These are phyloP conservation scores for Fusarium fujikuroi DNA, from an alignment of 2,329 filamentous ascomycete genomes.

Conservation along the genomic window DNA sequence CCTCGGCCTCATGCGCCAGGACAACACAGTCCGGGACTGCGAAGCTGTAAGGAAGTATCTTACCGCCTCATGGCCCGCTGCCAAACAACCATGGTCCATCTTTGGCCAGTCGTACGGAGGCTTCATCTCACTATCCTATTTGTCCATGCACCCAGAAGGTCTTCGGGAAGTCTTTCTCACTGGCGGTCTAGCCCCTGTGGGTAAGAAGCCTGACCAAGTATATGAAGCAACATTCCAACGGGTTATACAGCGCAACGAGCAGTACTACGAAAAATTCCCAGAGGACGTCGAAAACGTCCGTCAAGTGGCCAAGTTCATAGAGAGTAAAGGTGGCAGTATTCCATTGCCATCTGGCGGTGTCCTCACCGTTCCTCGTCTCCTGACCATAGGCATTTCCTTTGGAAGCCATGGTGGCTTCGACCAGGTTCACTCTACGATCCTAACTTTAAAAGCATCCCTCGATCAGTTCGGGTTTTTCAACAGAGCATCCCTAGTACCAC, in stretches of 20 bases:
- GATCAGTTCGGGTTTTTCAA: slow-evolving; percentile 81
- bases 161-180: slow-evolving; percentile 85
- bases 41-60: slow-evolving; percentile 85
- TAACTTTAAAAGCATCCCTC: slow-evolving; percentile 78
- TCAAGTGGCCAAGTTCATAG: slow-evolving; percentile 72
- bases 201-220: slow-evolving; percentile 76
- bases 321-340: slow-evolving; percentile 64
- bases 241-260: slow-evolving; percentile 76
- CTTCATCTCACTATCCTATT: slow-evolving; percentile 84
- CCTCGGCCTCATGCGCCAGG: slow-evolving; percentile 85
- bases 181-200: slow-evolving; percentile 84
- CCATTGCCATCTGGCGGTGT: slow-evolving; percentile 76
- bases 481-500: slow-evolving; percentile 71
- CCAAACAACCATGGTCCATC: slow-evolving; percentile 82
- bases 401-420: slow-evolving; percentile 84
- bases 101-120: slow-evolving; percentile 94
- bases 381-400: slow-evolving; percentile 81
- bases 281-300: slow-evolving; percentile 78
- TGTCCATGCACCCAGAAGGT: slow-evolving; percentile 81
- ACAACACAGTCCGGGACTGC: slow-evolving; percentile 89
- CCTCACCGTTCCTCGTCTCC: slow-evolving; percentile 78
- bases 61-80: slow-evolving; percentile 73
- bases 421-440: slow-evolving; percentile 76
- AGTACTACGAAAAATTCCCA: slow-evolving; percentile 87
- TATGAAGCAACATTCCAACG: slow-evolving; percentile 78